Conservation (phyloP, 441 rosid species). For the Dalechampia spathulata region DNA sequence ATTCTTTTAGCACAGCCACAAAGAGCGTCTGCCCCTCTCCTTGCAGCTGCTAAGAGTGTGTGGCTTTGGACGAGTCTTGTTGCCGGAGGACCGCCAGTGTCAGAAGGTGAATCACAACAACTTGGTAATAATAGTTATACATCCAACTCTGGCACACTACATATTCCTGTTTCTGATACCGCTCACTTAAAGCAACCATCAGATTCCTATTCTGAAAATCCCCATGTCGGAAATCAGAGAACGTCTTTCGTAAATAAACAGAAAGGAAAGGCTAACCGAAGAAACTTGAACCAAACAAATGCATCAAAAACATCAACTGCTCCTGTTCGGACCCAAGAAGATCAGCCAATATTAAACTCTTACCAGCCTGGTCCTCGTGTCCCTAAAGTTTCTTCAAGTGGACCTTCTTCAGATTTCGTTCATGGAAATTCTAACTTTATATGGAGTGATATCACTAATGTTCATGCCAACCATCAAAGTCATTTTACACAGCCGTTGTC, state of each 20-base stretch:
- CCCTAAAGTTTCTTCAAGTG: constrained; percentile 16
- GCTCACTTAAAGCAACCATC: constrained; percentile 14
- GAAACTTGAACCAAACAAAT: constrained; percentile 14
- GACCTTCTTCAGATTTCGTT: constrained; percentile 18
- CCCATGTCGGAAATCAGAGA: constrained; percentile 21
- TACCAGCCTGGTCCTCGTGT: constrained; percentile 17
- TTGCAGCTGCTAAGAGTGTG: constrained; percentile 75
- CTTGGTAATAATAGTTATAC: constrained; percentile 13
- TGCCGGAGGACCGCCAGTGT: constrained; percentile 61
- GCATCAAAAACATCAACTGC: constrained; percentile 12
- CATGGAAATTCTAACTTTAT: constrained; percentile 17
- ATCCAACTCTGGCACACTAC: constrained; percentile 22
- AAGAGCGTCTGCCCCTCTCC: constrained; percentile 56
- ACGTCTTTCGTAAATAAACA: constrained; percentile 14
- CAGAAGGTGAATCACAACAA: constrained; percentile 33
- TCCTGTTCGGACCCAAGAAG: constrained; percentile 18
- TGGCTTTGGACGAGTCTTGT: constrained; percentile 83
- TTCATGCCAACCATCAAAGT: constrained; percentile 16
- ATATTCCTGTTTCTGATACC: constrained; percentile 15
- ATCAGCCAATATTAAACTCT: constrained; percentile 15
- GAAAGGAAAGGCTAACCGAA: constrained; percentile 15
- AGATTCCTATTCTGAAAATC: constrained; percentile 11
- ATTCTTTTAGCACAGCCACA: constrained; percentile 68
- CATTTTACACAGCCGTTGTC: constrained; percentile 17
- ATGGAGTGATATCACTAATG: constrained; percentile 18